Conservation (phyloP, 2,329 filamentous ascomycete species). For the Claviceps fusiformis region DNA sequence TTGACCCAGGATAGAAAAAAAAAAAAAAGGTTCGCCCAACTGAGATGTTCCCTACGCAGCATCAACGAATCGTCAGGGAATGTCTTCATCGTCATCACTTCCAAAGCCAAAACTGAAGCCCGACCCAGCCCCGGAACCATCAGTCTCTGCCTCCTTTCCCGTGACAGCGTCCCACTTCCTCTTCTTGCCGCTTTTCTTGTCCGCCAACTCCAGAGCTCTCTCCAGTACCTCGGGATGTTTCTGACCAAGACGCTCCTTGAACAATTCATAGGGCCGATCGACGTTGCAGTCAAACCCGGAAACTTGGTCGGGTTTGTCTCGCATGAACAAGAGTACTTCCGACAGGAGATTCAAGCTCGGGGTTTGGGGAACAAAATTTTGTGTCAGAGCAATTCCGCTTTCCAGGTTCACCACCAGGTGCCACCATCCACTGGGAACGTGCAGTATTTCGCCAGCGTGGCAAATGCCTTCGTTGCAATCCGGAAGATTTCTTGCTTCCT, state of each 20-base stretch:
- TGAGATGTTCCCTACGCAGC: not conserved
- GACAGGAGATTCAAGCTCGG: slow-evolving; percentile 42
- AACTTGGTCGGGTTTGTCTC: slow-evolving; percentile 71
- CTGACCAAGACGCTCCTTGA: slow-evolving; percentile 52
- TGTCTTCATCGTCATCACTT: slow-evolving; percentile 28
- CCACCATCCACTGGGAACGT: slow-evolving; percentile 94
- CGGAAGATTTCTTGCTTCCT: slow-evolving; percentile 59
- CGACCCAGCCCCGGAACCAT: slow-evolving; percentile 15
- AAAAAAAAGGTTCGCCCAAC: not conserved
- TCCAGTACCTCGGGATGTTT: slow-evolving; percentile 54
- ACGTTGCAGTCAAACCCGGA: slow-evolving; percentile 70
- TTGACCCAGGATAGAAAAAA: not conserved
- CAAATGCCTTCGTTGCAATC: slow-evolving; percentile 83
- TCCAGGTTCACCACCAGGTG: slow-evolving; percentile 88
- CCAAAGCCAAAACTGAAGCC: slow-evolving; percentile 45
- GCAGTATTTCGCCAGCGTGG: slow-evolving; percentile 67
- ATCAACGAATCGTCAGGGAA: slow-evolving; percentile 19
- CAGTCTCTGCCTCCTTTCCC: slow-evolving; percentile 20
- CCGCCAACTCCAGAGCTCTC: slow-evolving; percentile 49
- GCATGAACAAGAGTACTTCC: slow-evolving; percentile 66
- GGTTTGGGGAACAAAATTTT: slow-evolving; percentile 79
- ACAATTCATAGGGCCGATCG: slow-evolving; percentile 59
- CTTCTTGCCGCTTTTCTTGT: slow-evolving; percentile 53
- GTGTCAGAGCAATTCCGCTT: slow-evolving; percentile 74
- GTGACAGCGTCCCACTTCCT: slow-evolving; percentile 78